A percentile compares a stretch with the other conserved stretches of the same genome.
Evolutionary conservation across 2,329 filamentous ascomycete genomes (phyloP).

Genomic region (Bipolaris cookei): DNA sequence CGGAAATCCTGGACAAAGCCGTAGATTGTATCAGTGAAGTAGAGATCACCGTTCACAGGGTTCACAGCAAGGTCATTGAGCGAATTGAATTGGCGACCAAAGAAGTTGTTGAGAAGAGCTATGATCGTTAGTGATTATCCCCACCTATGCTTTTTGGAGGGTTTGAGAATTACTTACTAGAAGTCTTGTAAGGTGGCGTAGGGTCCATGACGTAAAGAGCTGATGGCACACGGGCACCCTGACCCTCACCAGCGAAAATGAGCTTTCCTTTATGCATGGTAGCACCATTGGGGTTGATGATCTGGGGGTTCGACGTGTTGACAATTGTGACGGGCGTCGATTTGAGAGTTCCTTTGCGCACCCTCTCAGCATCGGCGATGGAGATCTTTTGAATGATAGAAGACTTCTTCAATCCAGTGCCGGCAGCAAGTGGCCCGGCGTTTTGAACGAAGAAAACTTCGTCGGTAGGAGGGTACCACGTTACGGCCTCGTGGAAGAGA

Average conservation of each 20-base stretch:
- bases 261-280: conserved; percentile 33
- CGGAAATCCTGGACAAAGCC: conserved; percentile 35
- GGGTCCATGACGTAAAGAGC: conserved; percentile 35
- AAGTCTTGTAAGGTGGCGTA: conserved; percentile 31
- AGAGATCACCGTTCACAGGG: conserved; percentile 50
- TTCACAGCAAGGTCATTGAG: conserved; percentile 51
- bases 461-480: conserved; percentile 30
- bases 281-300: conserved; percentile 35
- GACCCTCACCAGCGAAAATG: conserved; percentile 35
- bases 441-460: conserved; percentile 38
- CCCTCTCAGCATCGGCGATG: conserved; percentile 32
- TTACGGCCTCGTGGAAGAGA: conserved; percentile 35
- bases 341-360: conserved; percentile 29
- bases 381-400: conserved; percentile 36
- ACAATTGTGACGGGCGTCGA: conserved; percentile 31
- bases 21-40: conserved; percentile 55
- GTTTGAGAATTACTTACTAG: conserved; percentile 19
- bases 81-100: conserved; percentile 53
- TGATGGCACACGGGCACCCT: conserved; percentile 28
- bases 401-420: conserved; percentile 35
- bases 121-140: conserved; percentile 3
- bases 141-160: not conserved
- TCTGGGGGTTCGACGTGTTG: conserved; percentile 32
- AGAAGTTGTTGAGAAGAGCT: conserved; percentile 53
- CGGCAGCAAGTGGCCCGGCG: conserved; percentile 31